Base-by-base conservation (phyloP, 2,329 filamentous ascomycete genomes). In the Cercospora canescens region DNA sequence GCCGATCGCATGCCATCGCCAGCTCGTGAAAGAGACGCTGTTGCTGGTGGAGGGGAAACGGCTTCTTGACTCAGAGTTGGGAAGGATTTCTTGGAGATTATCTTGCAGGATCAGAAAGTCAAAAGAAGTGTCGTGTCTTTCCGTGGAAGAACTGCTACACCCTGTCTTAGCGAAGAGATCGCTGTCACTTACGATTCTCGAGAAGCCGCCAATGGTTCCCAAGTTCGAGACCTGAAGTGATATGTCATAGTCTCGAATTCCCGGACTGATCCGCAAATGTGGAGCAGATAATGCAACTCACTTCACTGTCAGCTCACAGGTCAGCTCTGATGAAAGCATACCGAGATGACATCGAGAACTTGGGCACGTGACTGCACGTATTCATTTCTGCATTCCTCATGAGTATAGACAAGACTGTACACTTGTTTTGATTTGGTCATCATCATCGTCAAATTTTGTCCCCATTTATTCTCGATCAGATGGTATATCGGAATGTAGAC, bases 371-470 rank as follows among this genome's bases (percentile, higher is more conserved):
- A 12, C 2, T 28, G 45, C n/a, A 50, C 18, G 21, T 50, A 50
- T 50, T 50, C 45, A 50, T 50, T 50, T 28, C 24, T 50, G 45
- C 45, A 35, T 21, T 34, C 35, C 30, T 34, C 30, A 56, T 56
- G 18, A 32, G 26, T 35, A 56, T 56, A 6, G 52, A 56, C 52
- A 56, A 56, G 52, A 34, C 52, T 56, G 52, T 56, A 56, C 52
- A 56, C 45, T 50, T 9, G 24, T 30, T 6, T 50, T 12, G 6
- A 6, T 14, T 34, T n/a, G 28, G 24, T 18, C 52, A 7, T 56
- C 28, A 14, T 11, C 52, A 16, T 34, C 18, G 9, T 35, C 30
- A 56, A 18, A 24, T 24, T 34, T 56, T 18, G 28, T 35, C 21
- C 52, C 16, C 7, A 21, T 12, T 28, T 12, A 1, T 50, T 16